Conservation (phyloP, 768 basidiomycete genomes). For the Leccinum truebloodii region DNA sequence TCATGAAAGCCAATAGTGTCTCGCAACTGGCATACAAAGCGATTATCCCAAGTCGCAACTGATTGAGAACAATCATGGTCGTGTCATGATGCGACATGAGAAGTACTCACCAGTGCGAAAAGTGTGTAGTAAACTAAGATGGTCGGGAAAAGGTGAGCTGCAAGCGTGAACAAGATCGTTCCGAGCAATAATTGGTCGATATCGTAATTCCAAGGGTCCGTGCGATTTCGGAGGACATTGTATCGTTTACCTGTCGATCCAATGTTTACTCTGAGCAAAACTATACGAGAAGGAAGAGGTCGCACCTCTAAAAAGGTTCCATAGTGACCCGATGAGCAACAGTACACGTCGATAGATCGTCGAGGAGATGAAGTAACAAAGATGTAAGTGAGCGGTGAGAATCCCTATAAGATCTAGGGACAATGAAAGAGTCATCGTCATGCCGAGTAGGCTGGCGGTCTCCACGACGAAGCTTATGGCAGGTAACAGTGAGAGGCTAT, state of each 20-base stretch:
- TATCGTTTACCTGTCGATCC: constrained; percentile 71
- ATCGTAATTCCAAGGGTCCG: constrained; percentile 88
- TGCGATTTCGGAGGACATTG: constrained; percentile 84
- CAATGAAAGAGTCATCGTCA: constrained; percentile 68
- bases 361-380: constrained; percentile 66
- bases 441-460: constrained; percentile 41
- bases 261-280: constrained; percentile 1
- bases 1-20: constrained; percentile 74
- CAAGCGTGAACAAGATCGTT: constrained; percentile 81
- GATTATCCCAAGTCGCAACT: constrained; percentile 59
- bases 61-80: constrained; percentile 1
- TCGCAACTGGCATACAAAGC: constrained; percentile 62
- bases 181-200: constrained; percentile 95
- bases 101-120: constrained; percentile 60
- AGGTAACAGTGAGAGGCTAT: constrained; percentile 23
- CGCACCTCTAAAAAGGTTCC: constrained; percentile 89
- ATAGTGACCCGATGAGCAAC: constrained; percentile 62
- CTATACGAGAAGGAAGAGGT: neutral
- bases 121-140: constrained; percentile 82
- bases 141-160: constrained; percentile 83
- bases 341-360: constrained; percentile 63
- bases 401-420: constrained; percentile 65
- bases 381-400: constrained; percentile 69
- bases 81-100: neutral
- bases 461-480: constrained; percentile 37